These are phyloP conservation scores for Euclidium syriacum DNA, from an alignment of 345 rosid species.

Conservation along the genomic window DNA sequence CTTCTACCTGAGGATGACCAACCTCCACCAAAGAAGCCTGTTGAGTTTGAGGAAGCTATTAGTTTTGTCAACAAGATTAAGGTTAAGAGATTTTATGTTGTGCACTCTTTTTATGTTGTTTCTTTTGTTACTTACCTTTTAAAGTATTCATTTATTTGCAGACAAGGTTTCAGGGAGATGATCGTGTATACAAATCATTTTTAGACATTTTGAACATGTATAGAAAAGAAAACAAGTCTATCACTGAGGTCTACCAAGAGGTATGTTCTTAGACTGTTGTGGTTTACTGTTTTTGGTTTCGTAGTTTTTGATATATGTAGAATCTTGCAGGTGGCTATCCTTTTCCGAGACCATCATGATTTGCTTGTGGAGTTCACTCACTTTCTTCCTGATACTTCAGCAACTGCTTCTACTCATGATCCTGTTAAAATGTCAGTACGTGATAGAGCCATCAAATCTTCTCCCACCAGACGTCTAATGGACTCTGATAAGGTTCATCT, in stretches of 20 bases:
- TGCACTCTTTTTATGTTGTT: neutral
- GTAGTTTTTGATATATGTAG: neutral
- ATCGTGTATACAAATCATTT: slow-evolving; percentile 89
- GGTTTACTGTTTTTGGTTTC: slow-evolving; percentile 4
- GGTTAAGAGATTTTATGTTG: slow-evolving; percentile 30
- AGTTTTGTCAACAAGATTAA: slow-evolving; percentile 93
- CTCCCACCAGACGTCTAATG: slow-evolving; percentile 45
- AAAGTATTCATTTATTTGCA: slow-evolving; percentile 30
- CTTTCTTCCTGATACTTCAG: slow-evolving; percentile 88
- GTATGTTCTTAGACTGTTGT: slow-evolving; percentile 34
- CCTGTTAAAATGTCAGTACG: slow-evolving; percentile 52
- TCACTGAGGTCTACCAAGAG: slow-evolving; percentile 82
- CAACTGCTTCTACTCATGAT: slow-evolving; percentile 43
- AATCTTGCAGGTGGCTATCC: slow-evolving; percentile 65
- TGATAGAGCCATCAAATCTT: slow-evolving; percentile 52
- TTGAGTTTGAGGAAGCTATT: slow-evolving; percentile 96
- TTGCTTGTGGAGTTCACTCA: slow-evolving; percentile 83
- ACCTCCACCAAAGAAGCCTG: slow-evolving; percentile 75
- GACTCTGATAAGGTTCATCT: slow-evolving; percentile 65
- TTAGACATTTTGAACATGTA: slow-evolving; percentile 92
- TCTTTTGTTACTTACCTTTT: slow-evolving; percentile 1
- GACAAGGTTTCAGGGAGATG: slow-evolving; percentile 96
- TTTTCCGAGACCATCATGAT: slow-evolving; percentile 83
- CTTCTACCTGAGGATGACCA: slow-evolving; percentile 66
- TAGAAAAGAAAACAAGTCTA: slow-evolving; percentile 88